phyloP scores from a whole-genome alignment of 2,329 filamentous ascomycete genomes.

The Botrytis squamosa region DNA sequence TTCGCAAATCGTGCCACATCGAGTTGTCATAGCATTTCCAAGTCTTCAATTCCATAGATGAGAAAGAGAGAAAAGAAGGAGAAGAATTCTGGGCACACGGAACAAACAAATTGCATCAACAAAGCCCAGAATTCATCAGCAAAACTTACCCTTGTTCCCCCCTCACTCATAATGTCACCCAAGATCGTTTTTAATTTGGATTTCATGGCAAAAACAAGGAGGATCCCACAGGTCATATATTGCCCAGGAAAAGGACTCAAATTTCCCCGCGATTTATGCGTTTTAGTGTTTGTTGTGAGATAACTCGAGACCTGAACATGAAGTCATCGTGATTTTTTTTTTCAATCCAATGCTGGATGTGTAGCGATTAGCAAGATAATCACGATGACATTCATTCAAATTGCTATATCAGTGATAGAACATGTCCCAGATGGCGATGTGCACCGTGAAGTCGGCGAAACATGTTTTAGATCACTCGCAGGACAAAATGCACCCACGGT shows the following conservation, averaged over 20 bases:
- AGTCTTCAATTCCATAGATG: not conserved
- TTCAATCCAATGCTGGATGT: not conserved
- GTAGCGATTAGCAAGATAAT: not conserved
- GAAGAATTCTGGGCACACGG: not conserved
- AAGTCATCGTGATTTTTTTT: not conserved
- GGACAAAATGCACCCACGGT: not conserved
- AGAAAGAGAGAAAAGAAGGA: not conserved
- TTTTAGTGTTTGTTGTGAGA: not conserved
- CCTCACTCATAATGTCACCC: not conserved
- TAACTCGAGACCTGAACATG: not conserved
- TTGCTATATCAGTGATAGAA: not conserved
- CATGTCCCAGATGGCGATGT: not conserved
- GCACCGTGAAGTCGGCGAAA: not conserved
- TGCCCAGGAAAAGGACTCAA: not conserved
- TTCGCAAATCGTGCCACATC: not conserved
- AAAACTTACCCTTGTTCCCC: not conserved
- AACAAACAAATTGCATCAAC: not conserved
- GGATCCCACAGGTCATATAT: not conserved
- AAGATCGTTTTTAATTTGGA: not conserved
- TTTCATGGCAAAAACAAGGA: conserved; percentile 6
- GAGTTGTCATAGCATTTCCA: not conserved
- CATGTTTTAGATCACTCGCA: conserved; percentile 3
- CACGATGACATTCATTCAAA: not conserved
- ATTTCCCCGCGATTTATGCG: not conserved
- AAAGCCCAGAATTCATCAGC: not conserved